Evolutionary conservation across 371 early-diverging fungal species (phyloP), one percentile per base, ranked within the genome.

Genomic region (Lichtheimia ramosa): DNA sequence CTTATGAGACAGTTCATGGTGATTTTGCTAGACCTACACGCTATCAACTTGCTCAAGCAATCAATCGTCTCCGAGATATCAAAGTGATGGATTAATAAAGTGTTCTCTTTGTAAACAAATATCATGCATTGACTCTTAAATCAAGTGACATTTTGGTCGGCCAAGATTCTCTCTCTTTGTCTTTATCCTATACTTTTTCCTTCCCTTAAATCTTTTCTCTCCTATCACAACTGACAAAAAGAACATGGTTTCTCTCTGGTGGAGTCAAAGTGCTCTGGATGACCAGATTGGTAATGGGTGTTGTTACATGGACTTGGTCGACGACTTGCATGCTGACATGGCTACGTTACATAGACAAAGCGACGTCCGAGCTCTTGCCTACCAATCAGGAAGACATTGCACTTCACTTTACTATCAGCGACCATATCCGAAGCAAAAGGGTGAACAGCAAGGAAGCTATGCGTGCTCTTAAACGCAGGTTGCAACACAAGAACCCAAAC

Each of bases 331-430:
- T 0, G 10, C 34, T 56, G 21, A 21, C 12, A 57, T n/a, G 28
- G 20, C n/a, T 1, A 18, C 28, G 25, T 25, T 3, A 39, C 14
- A 25, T 74, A 92, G 93, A 89, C 50, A 83, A 82, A 56, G 94
- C 96, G n/a, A 97, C 97, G 13, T 88, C 92, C 2, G 98, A 96
- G 69, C 87, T 88, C 62, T 64, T 95, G 3, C 96, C 94, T 16
- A 81, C 82, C 16, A 94, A 93, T 54, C 79, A 89, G 59, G 94
- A 92, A 58, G 93, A 97, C 75, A 73, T 95, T 8, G 84, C 85
- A 2, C 70, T 86, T 21, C 87, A 89, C 64, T 83, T 96, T 51
- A 95, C 95, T 57, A 93, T 96, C 53, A 88, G 90, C 55, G 98
- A 97, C 77, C 87, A 89, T 65, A 89, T 97, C 62, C 86, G 95